Evolutionary conservation across 2,329 filamentous ascomycete genomes (phyloP), one percentile per base, ranked within the genome.

Genomic region (Cordyceps fumosorosea): DNA sequence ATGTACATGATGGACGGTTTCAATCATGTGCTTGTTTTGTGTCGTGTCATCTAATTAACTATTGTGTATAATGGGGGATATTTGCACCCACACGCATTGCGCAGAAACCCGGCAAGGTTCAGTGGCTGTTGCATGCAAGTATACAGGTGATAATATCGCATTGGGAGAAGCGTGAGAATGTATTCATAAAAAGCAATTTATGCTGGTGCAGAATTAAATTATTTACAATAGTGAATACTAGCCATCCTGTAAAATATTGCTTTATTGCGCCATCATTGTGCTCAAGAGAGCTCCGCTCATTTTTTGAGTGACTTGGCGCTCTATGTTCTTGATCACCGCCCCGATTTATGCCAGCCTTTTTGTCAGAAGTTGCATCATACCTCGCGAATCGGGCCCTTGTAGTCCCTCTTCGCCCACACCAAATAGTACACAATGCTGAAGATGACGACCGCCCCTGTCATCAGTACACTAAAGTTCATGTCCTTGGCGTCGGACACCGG

Each of bases 371-470:
- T n/a, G 48, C 26, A 34, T 48, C 14, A 48, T 26, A 56, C 22
- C 6, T 58, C 56, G 10, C 56, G 56, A 24, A 77, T 67, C 5
- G 81, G 81, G 2, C 81, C 80, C 12, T 76, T 74, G 55, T 81
- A 83, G 56, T 74, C 73, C 50, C 75, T 72, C 55, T 70, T 74
- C 0, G 76, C 80, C 62, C 74, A 72, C 0, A 75, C 42, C 34
- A 76, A 66, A 62, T 82, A 83, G 70, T 79, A 84, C 1, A 78
- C 62, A 3, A 80, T 67, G 53, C 77, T 79, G 53, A 82, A 78
- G 1, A 79, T 66, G 4, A 78, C 65, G 0, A 78, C 73, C 0
- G 68, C 70, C 0, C 73, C 76, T 18, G 77, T 80, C 0, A 82
- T 74, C 2, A 82, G 65, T 10, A 79, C 69, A 24, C 74, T 78